phyloP scores from a whole-genome alignment of 208 protist genomes.

The Naegleria lovaniensis region DNA sequence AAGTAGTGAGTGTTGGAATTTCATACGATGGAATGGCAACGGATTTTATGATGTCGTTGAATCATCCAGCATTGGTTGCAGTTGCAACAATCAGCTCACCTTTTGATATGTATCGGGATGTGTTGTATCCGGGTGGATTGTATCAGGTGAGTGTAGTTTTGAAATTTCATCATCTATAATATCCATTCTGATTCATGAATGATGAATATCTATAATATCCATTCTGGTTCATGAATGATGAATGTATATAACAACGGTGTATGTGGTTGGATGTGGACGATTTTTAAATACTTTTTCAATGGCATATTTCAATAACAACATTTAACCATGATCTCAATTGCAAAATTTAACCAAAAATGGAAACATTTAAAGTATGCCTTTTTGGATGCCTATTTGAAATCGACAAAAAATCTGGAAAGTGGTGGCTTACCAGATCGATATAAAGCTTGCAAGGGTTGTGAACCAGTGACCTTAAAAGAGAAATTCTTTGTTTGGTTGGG shows the following conservation, averaged over 20 bases:
- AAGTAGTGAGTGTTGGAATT: not conserved
- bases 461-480: not conserved
- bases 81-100: not conserved
- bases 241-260: no score
- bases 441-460: not conserved
- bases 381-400: not conserved
- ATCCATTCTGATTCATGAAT: no score
- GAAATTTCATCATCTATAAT: no score
- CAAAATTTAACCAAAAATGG: no score
- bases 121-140: not conserved
- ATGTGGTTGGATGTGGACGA: no score
- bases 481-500: not conserved
- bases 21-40: not conserved
- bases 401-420: not conserved
- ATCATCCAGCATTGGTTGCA: not conserved
- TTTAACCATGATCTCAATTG: no score
- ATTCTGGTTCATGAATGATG: no score
- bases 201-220: no score
- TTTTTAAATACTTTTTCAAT: no score
- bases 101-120: not conserved
- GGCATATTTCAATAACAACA: no score
- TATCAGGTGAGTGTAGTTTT: not conserved
- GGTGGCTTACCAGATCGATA: not conserved
- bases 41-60: not conserved
- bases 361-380: not conserved